Conservation (phyloP, 768 basidiomycete species). For the Galerina sulciceps region DNA sequence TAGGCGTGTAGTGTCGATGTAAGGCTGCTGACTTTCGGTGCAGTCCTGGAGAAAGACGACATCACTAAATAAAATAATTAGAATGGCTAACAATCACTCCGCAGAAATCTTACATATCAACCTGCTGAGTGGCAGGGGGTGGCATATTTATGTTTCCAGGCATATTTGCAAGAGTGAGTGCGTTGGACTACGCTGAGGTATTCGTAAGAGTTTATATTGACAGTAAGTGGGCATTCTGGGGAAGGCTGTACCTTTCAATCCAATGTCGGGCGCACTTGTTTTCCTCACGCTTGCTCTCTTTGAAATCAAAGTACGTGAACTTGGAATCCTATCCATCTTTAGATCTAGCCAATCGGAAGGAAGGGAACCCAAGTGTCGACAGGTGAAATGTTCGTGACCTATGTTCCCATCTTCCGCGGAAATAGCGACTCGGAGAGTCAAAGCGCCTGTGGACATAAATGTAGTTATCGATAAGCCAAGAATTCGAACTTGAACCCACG, state of each 20-base stretch:
- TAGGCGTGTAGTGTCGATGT: slow-evolving; percentile 8
- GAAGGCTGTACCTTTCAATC: neutral
- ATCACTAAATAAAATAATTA: slow-evolving; percentile 6
- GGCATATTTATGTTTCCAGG: slow-evolving; percentile 6
- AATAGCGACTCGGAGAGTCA: neutral
- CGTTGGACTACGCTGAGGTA: neutral
- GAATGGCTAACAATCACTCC: neutral
- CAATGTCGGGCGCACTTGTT: neutral
- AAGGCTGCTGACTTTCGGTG: slow-evolving; percentile 16
- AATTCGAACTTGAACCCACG: too few species aligned
- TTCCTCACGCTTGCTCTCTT: neutral
- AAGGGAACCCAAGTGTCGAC: neutral
- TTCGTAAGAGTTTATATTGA: slow-evolving; percentile 1
- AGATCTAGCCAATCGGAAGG: neutral
- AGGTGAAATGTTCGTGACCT: neutral
- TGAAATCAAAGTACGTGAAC: neutral
- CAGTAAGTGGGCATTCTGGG: neutral
- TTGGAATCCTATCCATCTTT: neutral
- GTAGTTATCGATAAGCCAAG: neutral
- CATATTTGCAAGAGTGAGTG: slow-evolving; percentile 1
- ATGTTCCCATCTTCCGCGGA: neutral
- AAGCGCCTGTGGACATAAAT: neutral
- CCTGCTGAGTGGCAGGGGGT: neutral
- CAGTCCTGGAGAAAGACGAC: slow-evolving; percentile 16
- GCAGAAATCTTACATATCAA: slow-evolving; percentile 6